Percentiles rank a stretch among this genome's conserved stretches.
Conservation (phyloP, 1,139 yeast species). For the Pichia sp. region DNA sequence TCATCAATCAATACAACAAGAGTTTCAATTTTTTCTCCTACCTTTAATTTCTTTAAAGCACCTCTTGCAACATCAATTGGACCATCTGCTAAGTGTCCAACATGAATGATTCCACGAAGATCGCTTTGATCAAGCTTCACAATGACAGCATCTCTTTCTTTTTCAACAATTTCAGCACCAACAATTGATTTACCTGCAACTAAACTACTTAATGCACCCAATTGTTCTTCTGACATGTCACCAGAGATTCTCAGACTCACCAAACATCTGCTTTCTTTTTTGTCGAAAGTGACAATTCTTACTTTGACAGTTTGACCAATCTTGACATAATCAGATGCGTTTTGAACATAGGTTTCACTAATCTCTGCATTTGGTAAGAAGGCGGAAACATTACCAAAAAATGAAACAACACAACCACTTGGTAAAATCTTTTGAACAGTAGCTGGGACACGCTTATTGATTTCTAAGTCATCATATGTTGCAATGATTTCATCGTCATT, state of each 20-base stretch:
- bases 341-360: constrained; percentile 76
- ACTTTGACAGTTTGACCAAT: constrained; percentile 82
- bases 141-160: constrained; percentile 61
- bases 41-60: constrained; percentile 43
- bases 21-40: constrained; percentile 54
- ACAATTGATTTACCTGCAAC: constrained; percentile 57
- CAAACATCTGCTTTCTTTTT: constrained; percentile 45
- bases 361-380: constrained; percentile 83
- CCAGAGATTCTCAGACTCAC: constrained; percentile 70
- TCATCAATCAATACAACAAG: constrained; percentile 64
- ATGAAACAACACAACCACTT: constrained; percentile 75
- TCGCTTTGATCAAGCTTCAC: constrained; percentile 53
- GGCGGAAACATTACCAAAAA: constrained; percentile 72
- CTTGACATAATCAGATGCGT: constrained; percentile 70
- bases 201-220: constrained; percentile 38
- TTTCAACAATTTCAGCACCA: constrained; percentile 61
- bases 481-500: constrained; percentile 54
- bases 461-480: constrained; percentile 41
- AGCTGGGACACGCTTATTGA: constrained; percentile 63
- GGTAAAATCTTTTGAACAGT: constrained; percentile 67
- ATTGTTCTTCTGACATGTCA: constrained; percentile 42
- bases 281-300: constrained; percentile 51
- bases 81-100: constrained; percentile 72
- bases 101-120: constrained; percentile 63
- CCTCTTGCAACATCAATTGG: constrained; percentile 67